Evolutionary conservation across 225 moss, liverwort and hornwort genomes (phyloP).

Genomic region (Antitrichia curtipendula): DNA sequence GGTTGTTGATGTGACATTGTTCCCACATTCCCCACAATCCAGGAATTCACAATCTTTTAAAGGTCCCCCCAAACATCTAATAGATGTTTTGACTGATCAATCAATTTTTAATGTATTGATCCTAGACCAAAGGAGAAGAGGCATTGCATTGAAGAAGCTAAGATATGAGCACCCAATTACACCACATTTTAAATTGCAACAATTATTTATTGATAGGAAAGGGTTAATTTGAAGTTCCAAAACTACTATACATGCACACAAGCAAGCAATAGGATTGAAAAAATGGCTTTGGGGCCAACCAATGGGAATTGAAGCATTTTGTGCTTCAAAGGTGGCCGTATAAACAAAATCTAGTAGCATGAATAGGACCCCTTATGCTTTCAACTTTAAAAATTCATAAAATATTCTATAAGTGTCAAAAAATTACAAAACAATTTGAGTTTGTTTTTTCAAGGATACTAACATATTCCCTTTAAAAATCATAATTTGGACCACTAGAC

Average conservation of each 20-base stretch:
- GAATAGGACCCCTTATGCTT: background rate
- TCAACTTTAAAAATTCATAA: background rate
- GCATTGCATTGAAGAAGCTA: background rate
- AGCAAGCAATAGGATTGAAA: background rate
- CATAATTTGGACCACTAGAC: background rate
- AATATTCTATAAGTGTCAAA: background rate
- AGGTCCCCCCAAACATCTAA: too few relatives aligned
- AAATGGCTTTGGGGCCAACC: background rate
- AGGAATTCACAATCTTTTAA: too few relatives aligned
- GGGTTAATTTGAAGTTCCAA: background rate
- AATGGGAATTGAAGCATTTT: background rate
- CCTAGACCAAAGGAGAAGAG: rapidly evolving
- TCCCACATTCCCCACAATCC: too few relatives aligned
- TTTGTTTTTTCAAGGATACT: background rate
- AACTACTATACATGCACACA: rapidly evolving
- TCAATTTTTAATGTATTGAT: background rate
- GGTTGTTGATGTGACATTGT: too few relatives aligned
- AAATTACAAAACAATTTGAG: rapidly evolving
- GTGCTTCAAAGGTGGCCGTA: background rate
- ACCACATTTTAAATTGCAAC: background rate
- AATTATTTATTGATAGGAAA: background rate
- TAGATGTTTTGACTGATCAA: background rate
- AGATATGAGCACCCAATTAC: background rate
- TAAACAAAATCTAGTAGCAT: background rate
- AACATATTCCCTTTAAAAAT: background rate